Evolutionary conservation across 208 protist species (phyloP), one percentile per base, ranked within the genome.

Genomic region (Angomonas desouzai): DNA sequence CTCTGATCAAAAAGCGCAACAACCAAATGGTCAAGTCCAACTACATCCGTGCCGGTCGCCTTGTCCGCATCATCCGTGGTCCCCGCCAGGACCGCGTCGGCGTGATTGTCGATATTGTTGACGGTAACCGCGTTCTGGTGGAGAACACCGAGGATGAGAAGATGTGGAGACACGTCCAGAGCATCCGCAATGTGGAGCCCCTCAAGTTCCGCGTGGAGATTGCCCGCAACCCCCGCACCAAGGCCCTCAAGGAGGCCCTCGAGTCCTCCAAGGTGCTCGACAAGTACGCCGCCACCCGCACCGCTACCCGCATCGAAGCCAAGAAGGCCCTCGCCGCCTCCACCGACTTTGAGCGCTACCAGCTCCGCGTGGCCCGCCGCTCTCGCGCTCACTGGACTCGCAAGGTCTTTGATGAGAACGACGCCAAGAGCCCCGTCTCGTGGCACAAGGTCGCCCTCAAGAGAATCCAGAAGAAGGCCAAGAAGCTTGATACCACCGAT

Each of bases 301-400:
- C 77, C 28, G 89, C 89, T 55, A 66, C 38, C 29, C 85, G 84
- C 69, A 79, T 93, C 64, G 73, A 64, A 30, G 89, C 89, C 40
- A 93, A 91, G 82, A 82, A 91, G 77, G 85, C 89, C 55, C 66
- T 87, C 73, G 83, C 89, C 23, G 68, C 48, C 59, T 89, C 86
- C 53, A 91, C 84, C 55, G 89, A 95, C 84, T 95, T 95, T 74
- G 86, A 93, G 83, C 86, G 86, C 85, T 95, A 95, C 74, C 89
- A 95, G 80, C 86, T 95, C 63, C 84, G 83, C 74, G 89, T 93
- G 43, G 89, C 89, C 51, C 87, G 87, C 75, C 89, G 89, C 65
- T 95, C 89, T 53, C 89, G 89, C 58, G 85, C 89, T 68, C 76
- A 81, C 89, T 95, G 89, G 89, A 80, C 86, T 55, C 89, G 89